Conservation (phyloP, 352 stramenopile species). For the Pythium aristosporum region DNA sequence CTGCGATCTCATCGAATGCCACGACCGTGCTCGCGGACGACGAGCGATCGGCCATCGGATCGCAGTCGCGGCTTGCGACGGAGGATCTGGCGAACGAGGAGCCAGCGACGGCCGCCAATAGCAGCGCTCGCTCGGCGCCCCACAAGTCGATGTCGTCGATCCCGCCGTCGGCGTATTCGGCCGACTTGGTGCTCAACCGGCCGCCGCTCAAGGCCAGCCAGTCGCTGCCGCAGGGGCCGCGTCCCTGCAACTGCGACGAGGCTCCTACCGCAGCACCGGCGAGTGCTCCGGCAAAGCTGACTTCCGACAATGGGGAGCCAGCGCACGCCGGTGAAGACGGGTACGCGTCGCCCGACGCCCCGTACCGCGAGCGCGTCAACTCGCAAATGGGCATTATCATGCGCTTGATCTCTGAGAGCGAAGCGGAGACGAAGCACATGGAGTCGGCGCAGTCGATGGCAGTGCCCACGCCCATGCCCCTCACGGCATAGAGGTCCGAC, state of each 20-base stretch:
- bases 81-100: neutral
- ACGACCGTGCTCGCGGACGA: slow-evolving; percentile 32
- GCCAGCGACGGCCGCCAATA: neutral
- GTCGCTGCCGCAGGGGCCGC: slow-evolving; percentile 12
- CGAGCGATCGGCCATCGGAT: slow-evolving; percentile 26
- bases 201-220: slow-evolving; percentile 15
- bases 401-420: slow-evolving; percentile 31
- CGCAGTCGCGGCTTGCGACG: slow-evolving; percentile 3
- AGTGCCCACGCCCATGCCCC: slow-evolving; percentile 6
- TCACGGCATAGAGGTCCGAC: slow-evolving; percentile 11
- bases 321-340: neutral
- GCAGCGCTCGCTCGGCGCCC: neutral
- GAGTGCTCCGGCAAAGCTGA: neutral
- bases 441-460: slow-evolving; percentile 11
- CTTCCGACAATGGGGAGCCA: neutral
- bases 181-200: slow-evolving; percentile 11
- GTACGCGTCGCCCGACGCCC: slow-evolving; percentile 28
- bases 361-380: slow-evolving; percentile 30
- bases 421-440: slow-evolving; percentile 24
- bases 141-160: slow-evolving; percentile 23
- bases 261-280: neutral
- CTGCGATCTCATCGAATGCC: slow-evolving; percentile 28
- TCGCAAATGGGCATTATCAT: slow-evolving; percentile 30
- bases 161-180: slow-evolving; percentile 19
- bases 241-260: slow-evolving; percentile 3